phyloP scores from a whole-genome alignment of 208 protist genomes.

The Crithidia acanthocephali region DNA sequence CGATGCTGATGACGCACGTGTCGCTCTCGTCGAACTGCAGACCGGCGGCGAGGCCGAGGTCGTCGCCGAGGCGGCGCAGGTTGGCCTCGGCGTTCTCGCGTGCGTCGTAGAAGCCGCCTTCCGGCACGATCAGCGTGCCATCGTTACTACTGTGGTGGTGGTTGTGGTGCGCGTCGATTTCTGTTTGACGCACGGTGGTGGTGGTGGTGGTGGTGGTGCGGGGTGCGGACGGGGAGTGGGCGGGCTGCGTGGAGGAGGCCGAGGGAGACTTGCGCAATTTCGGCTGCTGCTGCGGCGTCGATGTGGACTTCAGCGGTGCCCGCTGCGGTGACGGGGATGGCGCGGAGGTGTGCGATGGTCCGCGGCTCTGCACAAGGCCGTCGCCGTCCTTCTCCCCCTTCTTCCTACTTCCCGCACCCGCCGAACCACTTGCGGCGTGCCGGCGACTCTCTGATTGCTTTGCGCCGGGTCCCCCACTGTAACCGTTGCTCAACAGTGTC shows the following conservation, averaged over 20 bases:
- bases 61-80: conserved; percentile 63
- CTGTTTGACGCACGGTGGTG: not conserved
- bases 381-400: not conserved
- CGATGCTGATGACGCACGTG: conserved; percentile 74
- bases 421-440: not conserved
- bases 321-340: not conserved
- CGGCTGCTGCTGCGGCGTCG: not conserved
- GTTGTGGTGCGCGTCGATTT: not conserved
- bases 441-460: not conserved
- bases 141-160: not conserved
- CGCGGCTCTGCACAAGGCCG: conserved; percentile 24
- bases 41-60: conserved; percentile 43
- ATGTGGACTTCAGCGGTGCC: not conserved
- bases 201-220: not conserved
- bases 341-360: not conserved
- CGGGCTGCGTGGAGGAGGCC: not conserved
- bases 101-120: conserved; percentile 49
- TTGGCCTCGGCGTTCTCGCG: conserved; percentile 66
- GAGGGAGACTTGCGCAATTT: not conserved
- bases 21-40: conserved; percentile 67
- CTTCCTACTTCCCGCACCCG: not conserved
- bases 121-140: conserved; percentile 19
- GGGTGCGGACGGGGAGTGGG: not conserved
- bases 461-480: not conserved
- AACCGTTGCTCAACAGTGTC: not conserved